These are phyloP conservation scores for Neopestalotiopsis clavispora DNA, from an alignment of 2,329 filamentous ascomycete species.

Conservation along the genomic window DNA sequence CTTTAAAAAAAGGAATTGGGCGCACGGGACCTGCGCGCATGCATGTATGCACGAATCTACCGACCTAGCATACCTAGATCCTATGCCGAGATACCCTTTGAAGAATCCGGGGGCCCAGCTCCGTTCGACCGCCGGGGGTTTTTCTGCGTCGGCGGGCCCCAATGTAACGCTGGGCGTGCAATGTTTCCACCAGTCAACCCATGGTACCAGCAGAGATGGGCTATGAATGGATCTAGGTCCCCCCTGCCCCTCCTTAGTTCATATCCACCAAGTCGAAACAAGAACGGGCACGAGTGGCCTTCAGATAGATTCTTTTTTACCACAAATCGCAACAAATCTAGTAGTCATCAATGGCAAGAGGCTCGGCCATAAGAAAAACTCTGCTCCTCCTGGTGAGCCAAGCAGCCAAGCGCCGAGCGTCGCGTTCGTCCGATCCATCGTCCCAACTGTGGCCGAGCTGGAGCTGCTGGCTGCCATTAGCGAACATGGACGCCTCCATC, in stretches of 20 bases:
- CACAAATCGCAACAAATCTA: slow-evolving; percentile 1
- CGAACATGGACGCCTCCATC: no score
- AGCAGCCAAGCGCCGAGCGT: background rate
- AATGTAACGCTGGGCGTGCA: background rate
- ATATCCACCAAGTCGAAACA: slow-evolving; percentile 10
- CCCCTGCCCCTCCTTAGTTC: background rate
- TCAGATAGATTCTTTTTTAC: slow-evolving; percentile 11
- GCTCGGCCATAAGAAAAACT: background rate
- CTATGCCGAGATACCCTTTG: slow-evolving; percentile 1
- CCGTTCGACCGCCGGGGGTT: slow-evolving; percentile 10
- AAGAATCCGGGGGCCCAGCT: slow-evolving; percentile 2
- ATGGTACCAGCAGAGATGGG: background rate
- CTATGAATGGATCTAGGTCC: no score
- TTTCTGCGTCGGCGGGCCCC: background rate
- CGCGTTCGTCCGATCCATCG: background rate
- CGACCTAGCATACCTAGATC: background rate
- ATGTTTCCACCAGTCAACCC: slow-evolving; percentile 10
- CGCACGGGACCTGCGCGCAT: background rate
- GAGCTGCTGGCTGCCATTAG: background rate
- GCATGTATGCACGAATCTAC: slow-evolving; percentile 4
- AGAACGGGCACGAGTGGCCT: slow-evolving; percentile 3
- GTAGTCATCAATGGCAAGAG: background rate
- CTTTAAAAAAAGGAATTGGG: background rate
- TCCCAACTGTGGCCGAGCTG: background rate
- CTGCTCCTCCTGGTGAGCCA: background rate